A percentile compares a stretch with the other conserved stretches of the same genome.
These are phyloP conservation scores for Carex cristatella DNA, from an alignment of 176 grass and related monocot genomes.

Conservation along the genomic window DNA sequence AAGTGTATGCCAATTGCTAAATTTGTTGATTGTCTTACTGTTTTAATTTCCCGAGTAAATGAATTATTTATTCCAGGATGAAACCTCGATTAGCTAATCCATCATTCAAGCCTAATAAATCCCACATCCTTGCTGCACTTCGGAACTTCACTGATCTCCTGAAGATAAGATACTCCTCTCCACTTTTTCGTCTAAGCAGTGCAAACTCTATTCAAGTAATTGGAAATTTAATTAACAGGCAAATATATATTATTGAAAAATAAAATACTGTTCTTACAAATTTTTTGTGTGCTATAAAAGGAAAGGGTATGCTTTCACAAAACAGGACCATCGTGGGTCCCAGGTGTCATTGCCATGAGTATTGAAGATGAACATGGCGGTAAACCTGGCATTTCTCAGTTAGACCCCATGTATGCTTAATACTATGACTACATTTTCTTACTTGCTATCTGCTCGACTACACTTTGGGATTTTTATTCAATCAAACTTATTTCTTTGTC, in stretches of 20 bases:
- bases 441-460: too few relatives aligned
- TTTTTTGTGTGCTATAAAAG: constrained; percentile 36
- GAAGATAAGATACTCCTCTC: constrained; percentile 86
- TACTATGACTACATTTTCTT: not conserved
- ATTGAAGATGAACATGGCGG: constrained; percentile 60
- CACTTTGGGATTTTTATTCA: too few relatives aligned
- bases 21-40: not conserved
- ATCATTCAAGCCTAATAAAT: constrained; percentile 63
- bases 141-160: constrained; percentile 52
- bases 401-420: constrained; percentile 55
- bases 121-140: constrained; percentile 54
- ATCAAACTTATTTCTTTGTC: not conserved
- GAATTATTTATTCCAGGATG: constrained; percentile 48
- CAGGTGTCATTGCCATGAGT: constrained; percentile 71
- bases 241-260: constrained; percentile 17
- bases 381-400: constrained; percentile 38
- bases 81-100: constrained; percentile 72
- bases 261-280: constrained; percentile 5
- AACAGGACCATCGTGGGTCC: constrained; percentile 55
- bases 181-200: constrained; percentile 59
- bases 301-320: constrained; percentile 77
- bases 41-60: not conserved
- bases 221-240: not conserved
- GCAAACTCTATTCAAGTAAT: constrained; percentile 56
- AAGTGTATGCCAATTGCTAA: not conserved